Evolutionary conservation across 2,329 filamentous ascomycete genomes (phyloP).

Genomic region (Fusarium sambucinum): DNA sequence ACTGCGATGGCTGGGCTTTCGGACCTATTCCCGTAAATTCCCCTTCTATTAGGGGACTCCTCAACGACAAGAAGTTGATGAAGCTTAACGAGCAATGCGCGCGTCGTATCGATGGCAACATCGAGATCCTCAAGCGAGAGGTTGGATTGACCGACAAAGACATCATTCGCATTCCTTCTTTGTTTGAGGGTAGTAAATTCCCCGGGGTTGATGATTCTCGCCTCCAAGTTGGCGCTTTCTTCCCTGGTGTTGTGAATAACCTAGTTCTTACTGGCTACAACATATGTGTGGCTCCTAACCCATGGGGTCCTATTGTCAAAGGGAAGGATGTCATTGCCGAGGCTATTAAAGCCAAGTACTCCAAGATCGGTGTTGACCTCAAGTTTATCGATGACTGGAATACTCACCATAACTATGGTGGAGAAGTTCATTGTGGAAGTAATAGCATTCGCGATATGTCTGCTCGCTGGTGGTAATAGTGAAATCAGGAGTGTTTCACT

Average conservation of each 20-base stretch:
- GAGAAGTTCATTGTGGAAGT: constrained; percentile 3
- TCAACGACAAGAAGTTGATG: neutral
- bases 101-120: neutral
- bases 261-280: constrained; percentile 1
- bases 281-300: neutral
- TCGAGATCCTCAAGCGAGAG: neutral
- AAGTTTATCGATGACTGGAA: constrained; percentile 5
- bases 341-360: neutral
- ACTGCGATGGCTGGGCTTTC: neutral
- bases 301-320: neutral
- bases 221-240: neutral
- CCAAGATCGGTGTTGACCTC: neutral
- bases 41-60: neutral
- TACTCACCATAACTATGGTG: neutral
- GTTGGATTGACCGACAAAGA: neutral
- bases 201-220: accelerated
- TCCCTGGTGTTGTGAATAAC: neutral
- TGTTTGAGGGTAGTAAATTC: neutral
- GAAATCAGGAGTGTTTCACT: too few species aligned
- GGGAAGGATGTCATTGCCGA: neutral
- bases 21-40: neutral
- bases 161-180: constrained; percentile 3
- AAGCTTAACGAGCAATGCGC: neutral
- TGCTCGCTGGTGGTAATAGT: neutral
- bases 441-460: constrained; percentile 2